A percentile compares a stretch with the other conserved stretches of the same genome.
These are phyloP conservation scores for Garcileccinum viscosum DNA, from an alignment of 1,284 basidiomycete species.

Conservation along the genomic window DNA sequence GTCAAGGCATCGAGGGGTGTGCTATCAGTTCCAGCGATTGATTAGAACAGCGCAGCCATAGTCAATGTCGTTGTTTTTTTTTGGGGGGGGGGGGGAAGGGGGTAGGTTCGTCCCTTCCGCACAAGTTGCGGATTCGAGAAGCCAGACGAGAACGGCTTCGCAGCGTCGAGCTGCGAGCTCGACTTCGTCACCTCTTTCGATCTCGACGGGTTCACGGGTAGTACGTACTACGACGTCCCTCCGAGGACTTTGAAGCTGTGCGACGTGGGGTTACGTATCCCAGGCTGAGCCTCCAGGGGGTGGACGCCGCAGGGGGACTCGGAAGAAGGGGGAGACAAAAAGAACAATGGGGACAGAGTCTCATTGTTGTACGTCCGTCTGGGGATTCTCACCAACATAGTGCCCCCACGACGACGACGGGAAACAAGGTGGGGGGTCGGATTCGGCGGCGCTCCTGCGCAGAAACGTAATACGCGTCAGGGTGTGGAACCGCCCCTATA, in stretches of 20 bases:
- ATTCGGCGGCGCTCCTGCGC: not conserved
- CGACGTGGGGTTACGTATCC: not conserved
- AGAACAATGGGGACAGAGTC: not conserved
- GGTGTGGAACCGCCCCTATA: conserved; percentile 13
- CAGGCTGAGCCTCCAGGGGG: not conserved
- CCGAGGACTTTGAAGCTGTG: not conserved
- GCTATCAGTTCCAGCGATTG: too few relatives aligned
- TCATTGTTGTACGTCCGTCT: not conserved
- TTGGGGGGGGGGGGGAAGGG: not conserved
- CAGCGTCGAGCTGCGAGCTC: not conserved
- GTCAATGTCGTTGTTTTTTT: not conserved
- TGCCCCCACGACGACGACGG: not conserved
- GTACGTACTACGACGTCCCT: too few relatives aligned
- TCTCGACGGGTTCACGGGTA: not conserved
- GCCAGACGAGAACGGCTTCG: not conserved
- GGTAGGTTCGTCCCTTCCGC: not conserved
- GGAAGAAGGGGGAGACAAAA: not conserved
- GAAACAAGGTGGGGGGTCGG: not conserved
- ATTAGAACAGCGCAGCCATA: too few relatives aligned
- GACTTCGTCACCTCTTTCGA: not conserved
- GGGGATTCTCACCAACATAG: not conserved
- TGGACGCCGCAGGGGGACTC: not conserved
- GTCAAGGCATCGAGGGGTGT: not conserved
- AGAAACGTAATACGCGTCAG: conserved; percentile 10
- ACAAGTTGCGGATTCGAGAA: not conserved